Evolutionary conservation across 2,329 filamentous ascomycete species (phyloP).

Genomic region (Pestalotiopsis sp.): DNA sequence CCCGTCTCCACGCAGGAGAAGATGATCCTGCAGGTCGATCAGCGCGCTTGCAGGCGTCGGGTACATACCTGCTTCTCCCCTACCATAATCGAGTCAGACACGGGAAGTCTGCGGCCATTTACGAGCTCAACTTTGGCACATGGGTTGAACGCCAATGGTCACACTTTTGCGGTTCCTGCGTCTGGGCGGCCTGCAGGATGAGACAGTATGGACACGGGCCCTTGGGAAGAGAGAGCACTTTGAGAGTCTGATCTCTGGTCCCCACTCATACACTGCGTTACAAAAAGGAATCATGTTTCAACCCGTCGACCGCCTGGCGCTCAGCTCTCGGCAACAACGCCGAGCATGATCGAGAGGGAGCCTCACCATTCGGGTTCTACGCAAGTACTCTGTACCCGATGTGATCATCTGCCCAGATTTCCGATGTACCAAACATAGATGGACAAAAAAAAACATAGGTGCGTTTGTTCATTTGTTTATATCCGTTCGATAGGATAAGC

Average conservation of each 20-base stretch:
- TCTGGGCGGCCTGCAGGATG: background rate
- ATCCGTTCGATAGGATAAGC: too few species aligned
- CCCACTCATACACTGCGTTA: background rate
- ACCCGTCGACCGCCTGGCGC: background rate
- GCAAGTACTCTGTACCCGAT: too few species aligned
- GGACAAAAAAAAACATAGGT: too few species aligned
- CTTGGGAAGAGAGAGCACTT: too few species aligned
- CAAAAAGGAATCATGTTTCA: constrained; percentile 6
- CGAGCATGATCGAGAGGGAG: background rate
- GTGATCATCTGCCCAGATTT: too few species aligned
- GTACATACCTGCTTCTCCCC: background rate
- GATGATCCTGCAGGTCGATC: background rate
- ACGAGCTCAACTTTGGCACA: background rate
- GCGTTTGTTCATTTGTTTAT: too few species aligned
- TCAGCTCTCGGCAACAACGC: background rate
- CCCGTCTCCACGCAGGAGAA: background rate
- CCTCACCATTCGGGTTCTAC: background rate
- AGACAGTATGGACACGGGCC: background rate
- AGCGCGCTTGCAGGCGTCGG: background rate
- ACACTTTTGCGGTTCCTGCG: constrained; percentile 2
- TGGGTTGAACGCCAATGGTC: background rate
- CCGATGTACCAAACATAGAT: too few species aligned
- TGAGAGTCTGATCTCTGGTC: background rate
- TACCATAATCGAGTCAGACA: background rate
- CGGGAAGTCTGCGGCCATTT: background rate